Conservation (phyloP, 441 rosid genomes). For the Adansonia gregorii region DNA sequence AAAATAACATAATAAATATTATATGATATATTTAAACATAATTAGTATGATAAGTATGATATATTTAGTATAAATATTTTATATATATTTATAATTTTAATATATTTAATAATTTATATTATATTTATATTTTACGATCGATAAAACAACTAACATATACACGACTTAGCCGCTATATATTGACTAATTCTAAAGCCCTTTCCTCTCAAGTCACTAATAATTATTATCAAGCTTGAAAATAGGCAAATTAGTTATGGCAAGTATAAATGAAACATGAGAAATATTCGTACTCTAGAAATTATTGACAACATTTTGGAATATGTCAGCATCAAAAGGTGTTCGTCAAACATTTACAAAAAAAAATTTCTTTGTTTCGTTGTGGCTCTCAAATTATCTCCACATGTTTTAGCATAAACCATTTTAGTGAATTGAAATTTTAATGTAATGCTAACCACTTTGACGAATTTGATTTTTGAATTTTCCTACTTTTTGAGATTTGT, state of each 20-base stretch:
- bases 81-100: no score
- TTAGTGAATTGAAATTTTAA: neutral
- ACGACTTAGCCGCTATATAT: neutral
- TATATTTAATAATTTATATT: no score
- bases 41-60: no score
- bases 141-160: no score
- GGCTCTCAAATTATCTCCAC: neutral
- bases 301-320: neutral
- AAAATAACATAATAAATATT: no score
- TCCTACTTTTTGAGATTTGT: neutral
- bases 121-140: no score
- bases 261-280: neutral
- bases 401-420: neutral
- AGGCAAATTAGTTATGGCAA: neutral
- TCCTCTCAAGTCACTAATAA: neutral
- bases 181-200: neutral
- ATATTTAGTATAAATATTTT: no score
- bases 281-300: neutral
- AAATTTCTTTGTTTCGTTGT: neutral
- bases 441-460: slow-evolving; percentile 8
- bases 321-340: neutral
- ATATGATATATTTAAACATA: no score
- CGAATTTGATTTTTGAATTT: neutral
- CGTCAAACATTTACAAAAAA: neutral
- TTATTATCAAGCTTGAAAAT: neutral